phyloP scores from a whole-genome alignment of 148 eudicot genomes.

The Euryodendron excelsum region DNA sequence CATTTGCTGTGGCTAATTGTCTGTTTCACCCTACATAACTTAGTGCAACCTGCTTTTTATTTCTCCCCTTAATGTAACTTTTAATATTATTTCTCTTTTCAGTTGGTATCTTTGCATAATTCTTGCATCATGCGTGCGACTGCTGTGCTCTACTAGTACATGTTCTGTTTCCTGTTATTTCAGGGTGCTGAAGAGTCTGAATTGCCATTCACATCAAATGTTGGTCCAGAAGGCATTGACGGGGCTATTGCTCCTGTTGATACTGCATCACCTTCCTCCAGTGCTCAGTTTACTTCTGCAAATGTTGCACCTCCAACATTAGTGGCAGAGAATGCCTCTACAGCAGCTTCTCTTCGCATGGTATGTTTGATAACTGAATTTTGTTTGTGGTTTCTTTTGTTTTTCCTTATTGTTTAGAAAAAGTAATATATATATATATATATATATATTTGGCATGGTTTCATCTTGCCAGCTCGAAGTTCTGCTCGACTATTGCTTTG shows the following conservation, averaged over 20 bases:
- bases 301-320: constrained; percentile 46
- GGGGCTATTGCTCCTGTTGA: constrained; percentile 37
- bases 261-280: constrained; percentile 48
- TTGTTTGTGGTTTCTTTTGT: not conserved
- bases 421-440: no score
- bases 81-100: not conserved
- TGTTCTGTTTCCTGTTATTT: constrained; percentile 12
- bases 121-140: not conserved
- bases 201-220: constrained; percentile 38
- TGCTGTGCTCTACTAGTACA: not conserved
- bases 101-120: not conserved
- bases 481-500: not conserved
- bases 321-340: constrained; percentile 56
- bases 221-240: constrained; percentile 41
- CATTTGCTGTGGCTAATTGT: not conserved
- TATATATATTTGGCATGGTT: no score
- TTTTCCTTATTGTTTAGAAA: not conserved
- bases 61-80: not conserved
- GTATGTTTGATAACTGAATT: constrained; percentile 33
- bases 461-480: not conserved
- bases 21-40: not conserved
- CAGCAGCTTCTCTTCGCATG: constrained; percentile 79
- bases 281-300: constrained; percentile 37
- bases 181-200: constrained; percentile 63
- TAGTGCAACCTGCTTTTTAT: not conserved